Evolutionary conservation across 106 monocot species (phyloP), one percentile per base, ranked within the genome.

Genomic region (Platanthera guangdongensis): DNA sequence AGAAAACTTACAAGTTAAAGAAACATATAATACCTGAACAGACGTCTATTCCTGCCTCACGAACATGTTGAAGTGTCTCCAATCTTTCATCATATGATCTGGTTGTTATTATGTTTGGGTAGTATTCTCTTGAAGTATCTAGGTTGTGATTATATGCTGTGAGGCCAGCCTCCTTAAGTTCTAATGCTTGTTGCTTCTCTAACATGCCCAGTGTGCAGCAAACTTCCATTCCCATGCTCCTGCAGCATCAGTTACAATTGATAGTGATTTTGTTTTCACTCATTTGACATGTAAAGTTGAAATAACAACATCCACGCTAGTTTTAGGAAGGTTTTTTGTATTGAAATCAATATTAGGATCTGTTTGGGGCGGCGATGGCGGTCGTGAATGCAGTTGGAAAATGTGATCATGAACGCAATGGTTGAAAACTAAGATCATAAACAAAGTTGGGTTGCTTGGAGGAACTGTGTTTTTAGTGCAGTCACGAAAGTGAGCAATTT

Each of bases 131-230:
- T 72, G 97, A 99, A 74, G 97, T 99, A 76, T 99, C 97, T 71
- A 99, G 89, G 77, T 99, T 99, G 85, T 99, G 97, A 84, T 99
- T 99, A 71, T 99, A 99, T 74, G 97, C 97, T 45, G 97, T 99
- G n/a, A 99, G 91, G 48, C 97, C 97, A 16, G 94, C 97, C 76
- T 94, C 83, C 77, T 99, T 99, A 13, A 99, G 94, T 63, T 89
- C 89, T 70, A 78, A 70, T 0, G 97, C 97, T 85, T 99, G 97
- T 63, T 99, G 89, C 83, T 99, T 99, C 86, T 99, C 97, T 52
- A 99, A 62, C 97, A 99, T 99, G 75, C 97, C 97, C 60, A 99
- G 70, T 18, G 97, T 99, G 77, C 97, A 99, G 75, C 97, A 99
- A 9, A 99, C 97, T 86, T 99, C 97, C 97, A 99, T 94, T 69